A percentile compares a stretch with the other conserved stretches of the same genome.
Conservation (phyloP, 192 early-diverging fungal species). For the Paraglomus brasilianum region DNA sequence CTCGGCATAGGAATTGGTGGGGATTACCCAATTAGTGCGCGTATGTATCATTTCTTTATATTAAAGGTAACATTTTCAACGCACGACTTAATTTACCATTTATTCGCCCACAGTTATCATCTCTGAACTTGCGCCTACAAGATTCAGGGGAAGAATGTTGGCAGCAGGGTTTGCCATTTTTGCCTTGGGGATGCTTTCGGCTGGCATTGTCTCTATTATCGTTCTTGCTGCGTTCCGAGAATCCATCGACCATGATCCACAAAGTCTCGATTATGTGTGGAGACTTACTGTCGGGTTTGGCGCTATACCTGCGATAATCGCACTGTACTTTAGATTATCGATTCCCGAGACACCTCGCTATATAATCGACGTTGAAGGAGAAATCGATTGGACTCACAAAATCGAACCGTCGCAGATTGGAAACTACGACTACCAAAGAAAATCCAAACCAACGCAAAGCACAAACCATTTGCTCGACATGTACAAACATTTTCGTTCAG, state of each 20-base stretch:
- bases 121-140: slow-evolving; percentile 85
- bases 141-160: slow-evolving; percentile 87
- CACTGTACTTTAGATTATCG: slow-evolving; percentile 90
- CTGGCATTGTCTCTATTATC: slow-evolving; percentile 74
- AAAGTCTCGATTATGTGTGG: slow-evolving; percentile 86
- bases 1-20: slow-evolving; percentile 94
- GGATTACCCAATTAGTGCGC: slow-evolving; percentile 85
- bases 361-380: slow-evolving; percentile 66
- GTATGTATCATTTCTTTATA: too few relatives aligned
- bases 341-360: slow-evolving; percentile 96
- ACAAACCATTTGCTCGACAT: too few relatives aligned
- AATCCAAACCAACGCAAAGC: too few relatives aligned
- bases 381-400: slow-evolving; percentile 57
- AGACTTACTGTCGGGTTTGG: slow-evolving; percentile 85
- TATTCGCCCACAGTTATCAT: slow-evolving; percentile 73
- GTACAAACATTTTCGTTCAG: too few relatives aligned
- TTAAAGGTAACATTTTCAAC: too few relatives aligned
- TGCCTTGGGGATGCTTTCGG: slow-evolving; percentile 84
- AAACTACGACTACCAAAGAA: too few relatives aligned
- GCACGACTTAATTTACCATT: too few relatives aligned
- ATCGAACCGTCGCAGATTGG: too few relatives aligned
- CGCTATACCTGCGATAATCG: slow-evolving; percentile 74
- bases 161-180: slow-evolving; percentile 92
- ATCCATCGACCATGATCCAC: slow-evolving; percentile 60
- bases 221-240: slow-evolving; percentile 69